phyloP scores from a whole-genome alignment of 164 flowering plant genomes.

The Echeveria elegans region DNA sequence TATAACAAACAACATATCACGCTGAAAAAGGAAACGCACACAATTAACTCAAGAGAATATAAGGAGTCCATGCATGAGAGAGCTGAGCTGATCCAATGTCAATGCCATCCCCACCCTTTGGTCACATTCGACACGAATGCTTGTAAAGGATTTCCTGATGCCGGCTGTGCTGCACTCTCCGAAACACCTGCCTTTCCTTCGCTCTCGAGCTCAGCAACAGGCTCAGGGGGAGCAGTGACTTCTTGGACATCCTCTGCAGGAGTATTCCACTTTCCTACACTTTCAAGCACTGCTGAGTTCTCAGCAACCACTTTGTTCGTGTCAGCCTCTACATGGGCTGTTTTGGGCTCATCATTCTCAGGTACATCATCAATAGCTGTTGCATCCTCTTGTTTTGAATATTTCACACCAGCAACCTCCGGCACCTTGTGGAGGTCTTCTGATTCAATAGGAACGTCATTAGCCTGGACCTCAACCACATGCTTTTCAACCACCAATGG shows the following conservation, averaged over 20 bases:
- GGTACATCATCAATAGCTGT: no score
- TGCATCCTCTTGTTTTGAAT: no score
- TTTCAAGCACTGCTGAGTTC: not conserved
- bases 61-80: not conserved
- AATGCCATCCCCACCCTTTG: not conserved
- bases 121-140: not conserved
- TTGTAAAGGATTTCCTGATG: not conserved
- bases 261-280: no score
- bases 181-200: not conserved
- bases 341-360: not conserved
- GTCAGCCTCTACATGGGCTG: not conserved
- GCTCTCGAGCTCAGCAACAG: not conserved
- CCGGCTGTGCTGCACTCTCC: not conserved
- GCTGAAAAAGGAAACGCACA: no score
- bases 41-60: not conserved
- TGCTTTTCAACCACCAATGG: not conserved
- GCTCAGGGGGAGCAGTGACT: no score
- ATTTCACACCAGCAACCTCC: not conserved
- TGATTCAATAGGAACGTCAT: not conserved
- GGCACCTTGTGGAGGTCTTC: not conserved
- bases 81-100: no score
- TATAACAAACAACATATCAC: no score
- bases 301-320: no score
- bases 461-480: not conserved
- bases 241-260: not conserved